phyloP scores from a whole-genome alignment of 108 stramenopile species.

The Cyclotella baltica region DNA sequence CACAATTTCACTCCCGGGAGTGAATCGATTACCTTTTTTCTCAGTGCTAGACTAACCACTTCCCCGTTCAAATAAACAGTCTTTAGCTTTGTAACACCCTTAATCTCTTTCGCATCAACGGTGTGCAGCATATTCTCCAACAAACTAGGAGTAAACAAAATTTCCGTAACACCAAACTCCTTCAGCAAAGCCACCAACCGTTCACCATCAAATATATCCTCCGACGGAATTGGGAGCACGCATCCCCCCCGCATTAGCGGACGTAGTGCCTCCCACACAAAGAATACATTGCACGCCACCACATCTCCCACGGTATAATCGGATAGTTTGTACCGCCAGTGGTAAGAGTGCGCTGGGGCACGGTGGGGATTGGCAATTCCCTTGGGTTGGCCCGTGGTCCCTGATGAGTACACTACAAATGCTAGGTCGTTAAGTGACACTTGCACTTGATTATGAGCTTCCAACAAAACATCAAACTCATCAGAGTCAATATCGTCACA shows the following conservation, averaged over 20 bases:
- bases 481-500: slow-evolving; percentile 12
- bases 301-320: slow-evolving; percentile 47
- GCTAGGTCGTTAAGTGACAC: slow-evolving; percentile 65
- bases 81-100: slow-evolving; percentile 51
- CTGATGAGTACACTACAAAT: slow-evolving; percentile 74
- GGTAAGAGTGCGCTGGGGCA: slow-evolving; percentile 41
- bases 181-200: slow-evolving; percentile 58
- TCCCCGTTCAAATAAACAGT: slow-evolving; percentile 71
- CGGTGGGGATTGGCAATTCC: slow-evolving; percentile 44
- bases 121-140: slow-evolving; percentile 71
- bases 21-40: slow-evolving; percentile 40
- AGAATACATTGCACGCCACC: slow-evolving; percentile 83
- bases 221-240: slow-evolving; percentile 73
- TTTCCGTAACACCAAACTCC: slow-evolving; percentile 63
- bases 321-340: slow-evolving; percentile 29
- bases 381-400: slow-evolving; percentile 77
- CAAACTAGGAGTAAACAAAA: slow-evolving; percentile 79
- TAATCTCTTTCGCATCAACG: slow-evolving; percentile 45
- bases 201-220: slow-evolving; percentile 74
- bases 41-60: slow-evolving; percentile 70
- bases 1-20: slow-evolving; percentile 57
- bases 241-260: slow-evolving; percentile 70
- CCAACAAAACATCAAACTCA: too few relatives aligned
- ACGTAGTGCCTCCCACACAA: slow-evolving; percentile 84
- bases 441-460: too few relatives aligned